Evolutionary conservation across 495 filamentous ascomycete species (phyloP).

Genomic region (Neurospora sp.): DNA sequence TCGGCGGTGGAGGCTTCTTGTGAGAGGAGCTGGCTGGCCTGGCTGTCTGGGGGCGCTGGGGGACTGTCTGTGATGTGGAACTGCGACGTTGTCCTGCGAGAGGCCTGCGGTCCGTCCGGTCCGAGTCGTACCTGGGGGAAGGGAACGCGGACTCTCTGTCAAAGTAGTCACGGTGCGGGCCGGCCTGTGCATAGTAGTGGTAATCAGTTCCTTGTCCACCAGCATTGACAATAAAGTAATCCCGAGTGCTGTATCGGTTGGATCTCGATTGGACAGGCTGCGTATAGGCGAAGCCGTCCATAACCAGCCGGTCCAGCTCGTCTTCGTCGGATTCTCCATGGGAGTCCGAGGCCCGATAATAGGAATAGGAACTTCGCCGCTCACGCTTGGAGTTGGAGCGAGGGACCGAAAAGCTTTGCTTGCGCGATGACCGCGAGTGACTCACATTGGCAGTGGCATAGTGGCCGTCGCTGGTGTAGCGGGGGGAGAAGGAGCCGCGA

Average conservation of each 20-base stretch:
- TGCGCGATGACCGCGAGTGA: constrained; percentile 35
- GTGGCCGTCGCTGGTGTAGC: constrained; percentile 45
- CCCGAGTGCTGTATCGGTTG: constrained; percentile 22
- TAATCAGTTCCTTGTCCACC: constrained; percentile 47
- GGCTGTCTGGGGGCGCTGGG: constrained; percentile 34
- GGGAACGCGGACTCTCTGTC: constrained; percentile 30
- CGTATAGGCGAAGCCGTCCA: constrained; percentile 37
- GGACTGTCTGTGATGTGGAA: constrained; percentile 26
- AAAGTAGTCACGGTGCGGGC: constrained; percentile 27
- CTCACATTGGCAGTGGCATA: constrained; percentile 49
- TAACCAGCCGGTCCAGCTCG: constrained; percentile 33
- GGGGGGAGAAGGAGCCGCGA: constrained; percentile 35
- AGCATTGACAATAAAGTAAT: constrained; percentile 30
- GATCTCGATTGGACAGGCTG: constrained; percentile 35
- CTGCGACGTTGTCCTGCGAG: constrained; percentile 30
- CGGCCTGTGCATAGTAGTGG: constrained; percentile 44
- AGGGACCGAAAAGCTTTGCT: constrained; percentile 38
- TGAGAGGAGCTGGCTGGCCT: constrained; percentile 26
- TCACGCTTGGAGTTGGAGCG: constrained; percentile 33
- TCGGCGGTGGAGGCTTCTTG: constrained; percentile 25
- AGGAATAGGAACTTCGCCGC: constrained; percentile 42
- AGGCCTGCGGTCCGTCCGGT: constrained; percentile 25
- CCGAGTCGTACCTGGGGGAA: constrained; percentile 33
- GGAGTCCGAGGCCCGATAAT: constrained; percentile 40
- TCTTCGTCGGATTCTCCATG: constrained; percentile 54